Evolutionary conservation across 1,139 yeast species (phyloP).

Genomic region (Groenewaldozyma sp.): DNA sequence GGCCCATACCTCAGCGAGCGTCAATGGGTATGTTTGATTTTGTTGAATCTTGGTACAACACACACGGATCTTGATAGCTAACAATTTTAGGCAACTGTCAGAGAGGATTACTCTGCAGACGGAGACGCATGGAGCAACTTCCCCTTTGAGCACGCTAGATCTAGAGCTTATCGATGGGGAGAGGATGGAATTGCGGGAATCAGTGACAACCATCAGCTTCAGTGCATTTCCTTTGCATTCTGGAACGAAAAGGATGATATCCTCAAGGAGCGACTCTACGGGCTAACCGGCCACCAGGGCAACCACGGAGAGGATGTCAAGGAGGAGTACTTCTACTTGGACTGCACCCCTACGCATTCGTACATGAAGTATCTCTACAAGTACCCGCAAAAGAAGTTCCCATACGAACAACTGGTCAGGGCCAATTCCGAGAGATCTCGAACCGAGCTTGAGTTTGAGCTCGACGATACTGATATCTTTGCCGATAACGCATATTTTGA

Average conservation of each 20-base stretch:
- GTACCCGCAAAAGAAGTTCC: slow-evolving; percentile 80
- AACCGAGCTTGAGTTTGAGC: slow-evolving; percentile 59
- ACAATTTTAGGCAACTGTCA: slow-evolving; percentile 53
- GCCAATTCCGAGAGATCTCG: slow-evolving; percentile 62
- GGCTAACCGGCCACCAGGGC: slow-evolving; percentile 87
- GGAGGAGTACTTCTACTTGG: slow-evolving; percentile 75
- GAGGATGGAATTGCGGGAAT: slow-evolving; percentile 95
- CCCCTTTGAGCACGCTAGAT: slow-evolving; percentile 78
- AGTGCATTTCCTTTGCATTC: slow-evolving; percentile 70
- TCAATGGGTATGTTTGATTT: slow-evolving; percentile 51
- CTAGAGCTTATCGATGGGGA: slow-evolving; percentile 90
- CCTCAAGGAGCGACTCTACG: slow-evolving; percentile 80
- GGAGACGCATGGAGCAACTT: slow-evolving; percentile 95
- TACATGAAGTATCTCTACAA: slow-evolving; percentile 90
- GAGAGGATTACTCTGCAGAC: slow-evolving; percentile 76
- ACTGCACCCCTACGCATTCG: slow-evolving; percentile 88
- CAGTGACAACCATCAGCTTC: slow-evolving; percentile 71
- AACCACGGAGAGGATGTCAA: slow-evolving; percentile 96
- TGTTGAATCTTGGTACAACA: background rate
- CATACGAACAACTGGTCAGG: slow-evolving; percentile 66
- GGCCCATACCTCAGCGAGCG: slow-evolving; percentile 90
- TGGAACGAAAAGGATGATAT: slow-evolving; percentile 91
- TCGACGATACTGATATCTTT: slow-evolving; percentile 67
- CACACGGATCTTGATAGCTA: slow-evolving; percentile 4
- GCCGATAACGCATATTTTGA: slow-evolving; percentile 81